Conservation (phyloP, 225 moss, liverwort and hornwort genomes). For the Pseudisothecium myosuroides region DNA sequence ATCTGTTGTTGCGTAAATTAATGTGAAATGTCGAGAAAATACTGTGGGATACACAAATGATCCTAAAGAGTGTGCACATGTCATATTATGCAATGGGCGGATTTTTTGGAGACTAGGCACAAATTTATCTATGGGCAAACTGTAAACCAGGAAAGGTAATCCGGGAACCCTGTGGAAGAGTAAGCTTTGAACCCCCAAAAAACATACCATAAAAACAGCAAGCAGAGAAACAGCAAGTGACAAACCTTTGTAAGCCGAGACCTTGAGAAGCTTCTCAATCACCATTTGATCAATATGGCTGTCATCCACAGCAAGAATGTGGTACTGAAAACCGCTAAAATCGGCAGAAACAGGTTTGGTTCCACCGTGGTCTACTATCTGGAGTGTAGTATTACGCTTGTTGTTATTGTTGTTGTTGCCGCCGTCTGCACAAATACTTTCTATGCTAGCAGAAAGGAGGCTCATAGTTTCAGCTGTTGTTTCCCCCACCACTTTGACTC, state of each 20-base stretch:
- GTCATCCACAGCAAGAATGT: conserved; percentile 38
- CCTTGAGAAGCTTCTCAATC: conserved; percentile 25
- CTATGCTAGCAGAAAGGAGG: conserved; percentile 6
- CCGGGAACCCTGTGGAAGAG: not conserved
- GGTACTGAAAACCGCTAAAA: conserved; percentile 4
- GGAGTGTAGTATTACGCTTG: not conserved
- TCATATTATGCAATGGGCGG: not conserved
- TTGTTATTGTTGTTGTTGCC: not conserved
- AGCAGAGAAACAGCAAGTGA: not conserved
- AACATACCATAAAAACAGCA: not conserved
- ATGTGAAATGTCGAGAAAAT: not conserved
- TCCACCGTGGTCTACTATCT: not conserved
- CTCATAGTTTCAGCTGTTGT: conserved; percentile 15
- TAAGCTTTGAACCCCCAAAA: not conserved
- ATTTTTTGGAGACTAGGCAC: not conserved
- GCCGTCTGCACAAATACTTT: not conserved
- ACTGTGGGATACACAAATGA: not conserved
- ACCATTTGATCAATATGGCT: conserved; percentile 26
- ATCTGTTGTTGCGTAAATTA: not conserved
- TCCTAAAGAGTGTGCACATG: not conserved
- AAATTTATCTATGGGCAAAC: not conserved
- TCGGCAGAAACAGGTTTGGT: not conserved
- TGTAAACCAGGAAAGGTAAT: not conserved
- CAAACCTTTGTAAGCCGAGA: conserved; percentile 19
- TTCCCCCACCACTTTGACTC: conserved; percentile 10